Base-by-base conservation (phyloP, 768 basidiomycete species). In the Suillus americanus region DNA sequence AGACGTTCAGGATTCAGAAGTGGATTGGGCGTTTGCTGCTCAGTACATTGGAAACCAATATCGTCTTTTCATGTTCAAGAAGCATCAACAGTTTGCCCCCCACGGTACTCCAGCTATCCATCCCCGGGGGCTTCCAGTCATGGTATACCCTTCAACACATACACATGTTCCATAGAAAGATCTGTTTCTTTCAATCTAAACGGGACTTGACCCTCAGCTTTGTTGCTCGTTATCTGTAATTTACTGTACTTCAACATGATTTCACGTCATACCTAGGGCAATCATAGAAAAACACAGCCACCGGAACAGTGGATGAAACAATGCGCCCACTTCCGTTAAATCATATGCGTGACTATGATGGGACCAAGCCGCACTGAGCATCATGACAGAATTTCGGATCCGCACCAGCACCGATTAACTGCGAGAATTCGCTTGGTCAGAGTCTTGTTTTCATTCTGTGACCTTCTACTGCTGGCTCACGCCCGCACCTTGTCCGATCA, bases 21-120 rank as follows among this genome's bases (percentile, higher is more conserved):
- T 61, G 33, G 74, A 75, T 48, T 75, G 74, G 74, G 75, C 74
- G 0, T 66, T 65, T 40, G 66, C 67, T 14, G 70, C 72, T 37
- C 61, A 69, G 20, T 75, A 77, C 61, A 77, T 77, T 53, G 74
- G 71, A 57, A 66, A 67, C 23, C 69, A 77, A 51, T 77, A 75
- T 64, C 74, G 75, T 20, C 41, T 72, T 28, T 71, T 72, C 45
- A 63, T 77, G 40, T 75, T 70, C 45, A 71, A 74, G 66, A 77
- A 70, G 69, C 41, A 74, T 50, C 74, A 75, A 38, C 75, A 69
- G 51, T 73, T 75, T 33, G 62, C 35, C 12, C 62, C 62, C 30
- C 64, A 62, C 46, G 54, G 64, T 28, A 14, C 53, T 37, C 53
- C 54, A 71, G 66, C 65, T 56, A 28, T 28, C 16, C 56, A 57